These are phyloP conservation scores for Diaporthe sp. DNA, from an alignment of 2,329 filamentous ascomycete genomes.

Conservation along the genomic window DNA sequence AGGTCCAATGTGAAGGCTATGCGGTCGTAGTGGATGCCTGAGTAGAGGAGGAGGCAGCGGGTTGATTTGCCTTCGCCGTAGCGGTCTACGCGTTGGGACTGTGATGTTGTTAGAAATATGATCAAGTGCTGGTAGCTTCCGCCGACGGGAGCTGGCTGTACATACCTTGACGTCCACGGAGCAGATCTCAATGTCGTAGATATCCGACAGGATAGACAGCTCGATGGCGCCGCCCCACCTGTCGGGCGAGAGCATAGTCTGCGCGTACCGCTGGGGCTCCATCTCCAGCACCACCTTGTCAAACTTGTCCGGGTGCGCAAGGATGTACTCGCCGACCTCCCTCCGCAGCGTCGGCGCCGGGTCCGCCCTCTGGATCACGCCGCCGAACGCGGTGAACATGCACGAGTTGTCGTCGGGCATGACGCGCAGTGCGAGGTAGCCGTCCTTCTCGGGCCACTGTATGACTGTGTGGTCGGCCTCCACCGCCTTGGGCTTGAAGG, in stretches of 20 bases:
- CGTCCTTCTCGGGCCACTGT: conserved; percentile 60
- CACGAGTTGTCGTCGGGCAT: conserved; percentile 98
- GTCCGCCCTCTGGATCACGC: conserved; percentile 73
- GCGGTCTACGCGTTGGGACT: conserved; percentile 64
- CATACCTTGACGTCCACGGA: conserved; percentile 79
- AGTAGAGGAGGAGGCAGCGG: conserved; percentile 87
- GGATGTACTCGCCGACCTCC: conserved; percentile 83
- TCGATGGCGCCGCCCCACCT: conserved; percentile 95
- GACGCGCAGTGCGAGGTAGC: conserved; percentile 80
- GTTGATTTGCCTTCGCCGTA: conserved; percentile 80
- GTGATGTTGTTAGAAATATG: not conserved
- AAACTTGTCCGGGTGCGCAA: conserved; percentile 77
- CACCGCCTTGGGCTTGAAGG: conserved; percentile 46
- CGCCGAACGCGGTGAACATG: conserved; percentile 89
- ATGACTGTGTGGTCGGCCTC: conserved; percentile 56
- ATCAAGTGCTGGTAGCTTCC: no score
- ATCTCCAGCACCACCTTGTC: conserved; percentile 80
- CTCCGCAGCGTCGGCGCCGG: conserved; percentile 71
- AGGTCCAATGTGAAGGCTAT: conserved; percentile 77
- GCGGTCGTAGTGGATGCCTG: conserved; percentile 93
- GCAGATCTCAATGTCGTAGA: conserved; percentile 88
- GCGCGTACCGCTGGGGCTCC: conserved; percentile 79
- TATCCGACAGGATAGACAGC: conserved; percentile 82
- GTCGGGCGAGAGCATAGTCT: conserved; percentile 81
- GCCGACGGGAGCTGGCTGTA: conserved; percentile 49